Evolutionary conservation across 371 early-diverging fungal genomes (phyloP).

Genomic region (Sporodiniella umbellata): DNA sequence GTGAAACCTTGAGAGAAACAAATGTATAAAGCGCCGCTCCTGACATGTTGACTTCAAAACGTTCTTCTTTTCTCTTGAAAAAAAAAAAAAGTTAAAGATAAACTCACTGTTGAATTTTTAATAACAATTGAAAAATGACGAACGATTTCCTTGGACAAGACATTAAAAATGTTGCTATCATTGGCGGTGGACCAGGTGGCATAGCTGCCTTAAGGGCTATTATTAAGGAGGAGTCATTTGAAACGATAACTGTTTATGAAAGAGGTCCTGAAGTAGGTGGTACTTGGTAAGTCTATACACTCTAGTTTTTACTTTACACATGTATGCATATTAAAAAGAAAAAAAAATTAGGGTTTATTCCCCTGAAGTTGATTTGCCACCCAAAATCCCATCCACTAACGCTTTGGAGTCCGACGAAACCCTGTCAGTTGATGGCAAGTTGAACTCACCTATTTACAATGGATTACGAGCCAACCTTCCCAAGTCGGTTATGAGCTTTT

Average conservation of each 20-base stretch:
- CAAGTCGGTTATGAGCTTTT: constrained; percentile 53
- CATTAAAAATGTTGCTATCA: constrained; percentile 40
- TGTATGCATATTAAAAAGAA: no score
- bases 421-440: background rate
- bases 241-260: constrained; percentile 42
- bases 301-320: no score
- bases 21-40: no score
- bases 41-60: no score
- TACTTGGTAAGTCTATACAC: constrained; percentile 46
- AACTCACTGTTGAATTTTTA: no score
- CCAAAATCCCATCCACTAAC: constrained; percentile 32
- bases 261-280: constrained; percentile 37
- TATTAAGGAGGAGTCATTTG: constrained; percentile 30
- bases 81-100: no score
- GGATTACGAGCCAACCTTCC: constrained; percentile 63
- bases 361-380: constrained; percentile 19
- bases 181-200: constrained; percentile 50
- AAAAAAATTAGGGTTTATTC: constrained; percentile 52
- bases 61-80: no score
- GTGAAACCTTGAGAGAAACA: no score
- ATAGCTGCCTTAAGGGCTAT: constrained; percentile 37
- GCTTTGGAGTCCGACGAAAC: constrained; percentile 37
- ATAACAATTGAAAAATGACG: no score
- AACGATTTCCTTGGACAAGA: constrained; percentile 2
- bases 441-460: constrained; percentile 50